Percentiles rank a stretch among this genome's conserved stretches.
These are phyloP conservation scores for Dissophora ornata DNA, from an alignment of 192 early-diverging fungal species.

Conservation along the genomic window DNA sequence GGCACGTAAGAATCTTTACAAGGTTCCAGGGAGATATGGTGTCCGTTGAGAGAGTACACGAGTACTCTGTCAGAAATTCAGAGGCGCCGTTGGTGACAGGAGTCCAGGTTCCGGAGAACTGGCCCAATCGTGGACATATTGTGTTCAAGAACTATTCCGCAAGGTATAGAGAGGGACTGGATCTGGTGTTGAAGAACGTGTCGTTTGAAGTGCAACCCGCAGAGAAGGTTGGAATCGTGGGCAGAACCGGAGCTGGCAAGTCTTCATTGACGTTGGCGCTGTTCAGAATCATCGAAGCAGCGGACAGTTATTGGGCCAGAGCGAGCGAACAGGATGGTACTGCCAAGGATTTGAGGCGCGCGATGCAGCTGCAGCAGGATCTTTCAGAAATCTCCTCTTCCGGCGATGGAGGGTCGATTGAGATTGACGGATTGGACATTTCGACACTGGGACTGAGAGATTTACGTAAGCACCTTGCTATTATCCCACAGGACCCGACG, in stretches of 20 bases:
- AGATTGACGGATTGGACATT: conserved; percentile 79
- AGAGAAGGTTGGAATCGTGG: too few species aligned
- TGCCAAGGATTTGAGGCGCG: not conserved
- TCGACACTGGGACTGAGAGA: conserved; percentile 64
- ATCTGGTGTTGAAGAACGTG: conserved; percentile 56
- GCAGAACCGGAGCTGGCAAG: too few species aligned
- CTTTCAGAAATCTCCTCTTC: not conserved
- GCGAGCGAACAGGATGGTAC: conserved; percentile 9
- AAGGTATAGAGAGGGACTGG: conserved; percentile 44
- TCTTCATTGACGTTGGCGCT: too few species aligned
- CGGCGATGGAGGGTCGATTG: conserved; percentile 65
- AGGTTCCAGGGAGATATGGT: conserved; percentile 83
- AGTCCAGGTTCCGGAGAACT: conserved; percentile 43
- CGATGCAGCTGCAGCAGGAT: too few species aligned
- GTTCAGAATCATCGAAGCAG: too few species aligned
- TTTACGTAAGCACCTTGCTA: conserved; percentile 71
- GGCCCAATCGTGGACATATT: conserved; percentile 44
- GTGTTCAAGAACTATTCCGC: conserved; percentile 36
- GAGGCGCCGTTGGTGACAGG: conserved; percentile 67
- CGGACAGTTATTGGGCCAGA: conserved; percentile 23
- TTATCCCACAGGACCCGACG: too few species aligned
- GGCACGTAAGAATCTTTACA: conserved; percentile 79
- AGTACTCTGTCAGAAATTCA: conserved; percentile 80
- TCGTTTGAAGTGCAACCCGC: conserved; percentile 50
- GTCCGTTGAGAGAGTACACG: conserved; percentile 81